Base-by-base conservation (phyloP, 129 eudicot species). In the Saussurea involucrata region DNA sequence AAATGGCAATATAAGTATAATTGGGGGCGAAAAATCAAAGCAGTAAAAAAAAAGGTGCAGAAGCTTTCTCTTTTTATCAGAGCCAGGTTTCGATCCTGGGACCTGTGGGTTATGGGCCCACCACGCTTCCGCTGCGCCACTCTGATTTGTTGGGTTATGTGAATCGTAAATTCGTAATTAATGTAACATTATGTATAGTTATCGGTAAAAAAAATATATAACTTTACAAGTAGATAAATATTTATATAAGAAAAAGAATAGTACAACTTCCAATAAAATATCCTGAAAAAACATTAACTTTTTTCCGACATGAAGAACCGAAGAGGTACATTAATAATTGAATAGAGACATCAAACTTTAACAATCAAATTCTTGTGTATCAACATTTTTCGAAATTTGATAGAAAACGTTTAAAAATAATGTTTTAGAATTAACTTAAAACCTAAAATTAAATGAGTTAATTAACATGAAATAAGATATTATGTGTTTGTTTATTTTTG, bases 71-170 rank as follows among this genome's bases (percentile, higher is more conserved):
- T 49, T n/a, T n/a, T 15, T 89, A 89, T 89, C 95, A 89, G 89
- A 89, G 95, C 86, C 91, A 87, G 89, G 91, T 89, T 89, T 89
- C 89, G 91, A 89, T 89, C 91, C 87, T 85, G 91, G 88, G 95
- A 89, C 88, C 92, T 89, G 89, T 89, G 95, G 95, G 95, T 89
- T 89, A 89, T 89, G 89, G 92, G 95, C 91, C 95, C 91, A 87
- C 89, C 95, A 89, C 89, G 91, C 95, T 89, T 89, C 95, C 61
- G 61, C 61, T 53, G 61, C 61, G 61, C 61, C 61, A 53, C 61
- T 53, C 22, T 53, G 61, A 53, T 53, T 3, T 53, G 61, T 53
- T 53, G 61, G n/a, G 3, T 0, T 42, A 12, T 10, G 53, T 42
- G 53, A 42, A 42, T 42, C 13, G 4, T 42, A 42, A 11, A 42